phyloP scores from a whole-genome alignment of 2,329 filamentous ascomycete genomes.

The Tolypocladium inflatum region DNA sequence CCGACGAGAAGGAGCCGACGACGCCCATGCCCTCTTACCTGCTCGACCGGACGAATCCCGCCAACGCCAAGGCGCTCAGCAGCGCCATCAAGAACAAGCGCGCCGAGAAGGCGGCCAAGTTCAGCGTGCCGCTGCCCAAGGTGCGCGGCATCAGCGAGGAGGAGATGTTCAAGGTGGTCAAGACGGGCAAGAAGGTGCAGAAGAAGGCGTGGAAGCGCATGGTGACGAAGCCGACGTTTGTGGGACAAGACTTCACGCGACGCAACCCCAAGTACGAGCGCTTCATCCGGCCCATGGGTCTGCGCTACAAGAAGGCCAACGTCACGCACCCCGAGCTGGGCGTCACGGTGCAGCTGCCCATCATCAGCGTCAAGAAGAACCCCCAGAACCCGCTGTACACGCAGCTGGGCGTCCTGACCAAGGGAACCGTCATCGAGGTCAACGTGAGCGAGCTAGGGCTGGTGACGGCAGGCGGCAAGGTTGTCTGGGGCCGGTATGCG shows the following conservation, averaged over 20 bases:
- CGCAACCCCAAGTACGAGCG: conserved; percentile 71
- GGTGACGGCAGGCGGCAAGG: conserved; percentile 84
- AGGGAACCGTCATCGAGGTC: conserved; percentile 74
- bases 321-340: conserved; percentile 66
- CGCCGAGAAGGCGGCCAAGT: conserved; percentile 86
- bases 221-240: conserved; percentile 58
- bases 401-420: conserved; percentile 80
- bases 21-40: conserved; percentile 87
- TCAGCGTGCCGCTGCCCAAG: conserved; percentile 85
- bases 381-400: conserved; percentile 87
- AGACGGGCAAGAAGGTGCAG: conserved; percentile 87
- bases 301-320: conserved; percentile 43
- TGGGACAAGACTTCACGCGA: conserved; percentile 82
- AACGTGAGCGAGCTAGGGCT: conserved; percentile 88
- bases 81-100: conserved; percentile 94
- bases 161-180: conserved; percentile 96
- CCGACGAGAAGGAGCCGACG: conserved; percentile 66
- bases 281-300: conserved; percentile 40
- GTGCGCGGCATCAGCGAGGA: conserved; percentile 86
- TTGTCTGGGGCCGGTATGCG: conserved; percentile 83
- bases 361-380: conserved; percentile 56
- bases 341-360: conserved; percentile 81
- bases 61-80: conserved; percentile 58
- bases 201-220: conserved; percentile 75
- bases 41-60: conserved; percentile 65